Evolutionary conservation across 2,329 filamentous ascomycete species (phyloP).

Genomic region (Juglanconis juglandina): DNA sequence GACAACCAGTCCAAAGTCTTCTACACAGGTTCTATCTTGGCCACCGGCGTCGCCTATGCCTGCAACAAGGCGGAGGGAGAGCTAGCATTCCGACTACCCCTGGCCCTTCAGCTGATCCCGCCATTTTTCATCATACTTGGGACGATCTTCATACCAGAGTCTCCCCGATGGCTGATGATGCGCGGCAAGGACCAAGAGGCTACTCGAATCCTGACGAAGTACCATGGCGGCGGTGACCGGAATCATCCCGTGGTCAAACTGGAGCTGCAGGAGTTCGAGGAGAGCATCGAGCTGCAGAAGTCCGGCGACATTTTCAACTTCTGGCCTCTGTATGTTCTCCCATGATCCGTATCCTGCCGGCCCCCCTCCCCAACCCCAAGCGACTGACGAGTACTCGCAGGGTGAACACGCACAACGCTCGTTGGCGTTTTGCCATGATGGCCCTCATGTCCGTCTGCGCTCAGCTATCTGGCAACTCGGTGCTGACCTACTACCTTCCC

Average conservation of each 20-base stretch:
- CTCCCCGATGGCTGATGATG: conserved; percentile 39
- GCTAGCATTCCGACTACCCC: conserved; percentile 31
- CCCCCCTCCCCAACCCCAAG: neutral
- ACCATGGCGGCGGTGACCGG: conserved; percentile 30
- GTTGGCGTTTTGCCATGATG: conserved; percentile 22
- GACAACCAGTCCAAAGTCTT: conserved; percentile 24
- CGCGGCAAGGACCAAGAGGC: conserved; percentile 35
- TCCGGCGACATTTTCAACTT: conserved; percentile 26
- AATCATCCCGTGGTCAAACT: conserved; percentile 36
- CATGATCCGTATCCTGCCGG: too few relatives aligned
- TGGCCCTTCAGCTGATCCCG: conserved; percentile 36
- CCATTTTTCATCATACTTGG: conserved; percentile 33
- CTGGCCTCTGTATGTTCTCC: conserved; percentile 20
- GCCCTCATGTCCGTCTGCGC: conserved; percentile 12
- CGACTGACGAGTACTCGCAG: neutral
- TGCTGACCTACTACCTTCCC: conserved; percentile 19
- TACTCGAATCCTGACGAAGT: conserved; percentile 32
- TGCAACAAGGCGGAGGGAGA: conserved; percentile 19
- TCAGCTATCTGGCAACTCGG: conserved; percentile 13
- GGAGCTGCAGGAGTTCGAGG: conserved; percentile 38
- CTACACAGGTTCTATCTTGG: conserved; percentile 38
- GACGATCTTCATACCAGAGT: conserved; percentile 37
- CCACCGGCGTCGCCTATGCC: conserved; percentile 36
- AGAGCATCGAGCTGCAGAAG: conserved; percentile 30
- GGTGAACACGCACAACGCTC: conserved; percentile 21